Base-by-base conservation (phyloP, 495 filamentous ascomycete genomes). In the Annulohypoxylon stygium region DNA sequence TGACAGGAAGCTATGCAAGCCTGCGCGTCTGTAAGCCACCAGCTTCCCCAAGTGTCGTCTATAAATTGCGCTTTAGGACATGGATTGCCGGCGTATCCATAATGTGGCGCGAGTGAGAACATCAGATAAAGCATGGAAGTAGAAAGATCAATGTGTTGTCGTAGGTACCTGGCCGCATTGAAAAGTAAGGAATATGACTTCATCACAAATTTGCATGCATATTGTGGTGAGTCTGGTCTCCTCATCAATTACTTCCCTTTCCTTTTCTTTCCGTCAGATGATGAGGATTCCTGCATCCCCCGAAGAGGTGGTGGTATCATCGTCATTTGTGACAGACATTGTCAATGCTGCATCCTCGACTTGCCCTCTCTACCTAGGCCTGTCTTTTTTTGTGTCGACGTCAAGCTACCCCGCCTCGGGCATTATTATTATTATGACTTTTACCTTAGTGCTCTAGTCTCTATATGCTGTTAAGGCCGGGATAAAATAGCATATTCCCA, bases 251-350 rank as follows among this genome's bases (percentile, higher is more conserved):
- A 33, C 30, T 61, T 47, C 12, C 25, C 25, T 36, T 67, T 58
- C 71, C 67, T 63, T 65, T 67, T 70, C 58, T 59, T 72, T 45
- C 73, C 73, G 73, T 71, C 72, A 75, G 67, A 71, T 75, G 72
- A 75, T 68, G 67, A 64, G 43, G 59, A 68, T 75, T 75, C 73
- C 73, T 71, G 73, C 73, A 75, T 75, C 51, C 69, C 65, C 69
- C 73, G 68, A 70, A 67, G 37, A 68, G 73, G 73, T 75, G 73
- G 73, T 75, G 73, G 73, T 71, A 71, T 71, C 64, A 69, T 71
- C 64, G 73, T 75, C 64, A 75, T 75, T 71, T 75, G 68, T 75
- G 73, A 75, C 60, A 75, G 73, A 71, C 61, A 41, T 30, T 64
- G 62, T 67, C 62, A 70, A 67, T 74, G 62, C 71, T 63, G 71